A percentile compares a stretch with the other conserved stretches of the same genome.
These are phyloP conservation scores for Fusarium xylarioides DNA, from an alignment of 2,329 filamentous ascomycete species.

Conservation along the genomic window DNA sequence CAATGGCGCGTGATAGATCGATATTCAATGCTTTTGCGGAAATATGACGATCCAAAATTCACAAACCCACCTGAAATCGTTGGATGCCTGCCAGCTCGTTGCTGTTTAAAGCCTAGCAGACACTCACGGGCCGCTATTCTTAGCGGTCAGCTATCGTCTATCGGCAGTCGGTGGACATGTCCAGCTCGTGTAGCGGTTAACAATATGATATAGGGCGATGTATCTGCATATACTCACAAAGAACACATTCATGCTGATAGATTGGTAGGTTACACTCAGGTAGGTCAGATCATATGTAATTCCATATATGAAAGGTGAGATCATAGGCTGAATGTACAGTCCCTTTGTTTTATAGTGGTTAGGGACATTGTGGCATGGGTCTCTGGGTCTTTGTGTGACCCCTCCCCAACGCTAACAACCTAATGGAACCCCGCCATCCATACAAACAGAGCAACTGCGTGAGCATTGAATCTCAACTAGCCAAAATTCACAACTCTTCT, in stretches of 20 bases:
- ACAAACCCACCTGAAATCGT: conserved; percentile 1
- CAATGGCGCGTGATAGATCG: conserved; percentile 26
- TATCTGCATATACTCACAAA: background rate
- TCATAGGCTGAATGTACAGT: background rate
- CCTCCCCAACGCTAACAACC: conserved; percentile 27
- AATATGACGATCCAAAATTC: conserved; percentile 23
- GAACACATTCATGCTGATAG: background rate
- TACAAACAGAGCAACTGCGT: conserved; percentile 27
- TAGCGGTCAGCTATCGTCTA: conserved; percentile 24
- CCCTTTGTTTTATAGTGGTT: conserved; percentile 7
- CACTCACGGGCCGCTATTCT: conserved; percentile 31
- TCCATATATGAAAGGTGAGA: background rate
- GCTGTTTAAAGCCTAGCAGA: conserved; percentile 38
- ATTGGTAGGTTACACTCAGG: background rate
- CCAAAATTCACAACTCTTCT: conserved; percentile 29
- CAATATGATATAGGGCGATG: background rate
- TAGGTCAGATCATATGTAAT: background rate
- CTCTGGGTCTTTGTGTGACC: conserved; percentile 20
- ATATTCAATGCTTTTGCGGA: background rate
- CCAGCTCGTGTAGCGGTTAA: conserved; percentile 24
- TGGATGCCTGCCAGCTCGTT: conserved; percentile 33
- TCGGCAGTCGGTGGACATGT: background rate
- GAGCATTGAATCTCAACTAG: conserved; percentile 21
- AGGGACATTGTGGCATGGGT: conserved; percentile 27
- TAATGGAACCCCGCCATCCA: conserved; percentile 35